Conservation (phyloP, 2,329 filamentous ascomycete genomes). For the Lasiodiplodia gonubiensis region DNA sequence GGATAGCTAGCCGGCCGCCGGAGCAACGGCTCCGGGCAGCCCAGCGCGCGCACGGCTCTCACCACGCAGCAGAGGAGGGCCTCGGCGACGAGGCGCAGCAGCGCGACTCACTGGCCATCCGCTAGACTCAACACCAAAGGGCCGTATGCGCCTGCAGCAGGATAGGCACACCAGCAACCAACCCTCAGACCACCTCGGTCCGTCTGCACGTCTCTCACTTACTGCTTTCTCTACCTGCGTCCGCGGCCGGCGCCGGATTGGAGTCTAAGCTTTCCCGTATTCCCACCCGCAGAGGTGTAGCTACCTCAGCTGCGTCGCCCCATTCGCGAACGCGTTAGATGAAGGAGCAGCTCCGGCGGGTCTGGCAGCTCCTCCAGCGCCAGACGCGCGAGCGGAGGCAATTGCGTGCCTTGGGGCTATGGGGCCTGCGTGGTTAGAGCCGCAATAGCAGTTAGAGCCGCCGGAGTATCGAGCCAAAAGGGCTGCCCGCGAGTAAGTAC, state of each 20-base stretch:
- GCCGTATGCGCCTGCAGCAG: conserved; percentile 1
- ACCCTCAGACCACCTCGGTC: conserved; percentile 23
- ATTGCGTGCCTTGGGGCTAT: conserved; percentile 20
- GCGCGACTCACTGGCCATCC: conserved; percentile 9
- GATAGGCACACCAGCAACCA: conserved; percentile 12
- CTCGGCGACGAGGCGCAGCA: conserved; percentile 22
- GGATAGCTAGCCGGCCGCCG: conserved; percentile 23
- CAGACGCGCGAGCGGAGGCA: conserved; percentile 17
- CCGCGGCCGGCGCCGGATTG: background rate
- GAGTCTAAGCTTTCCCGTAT: conserved; percentile 22
- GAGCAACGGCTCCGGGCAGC: conserved; percentile 14
- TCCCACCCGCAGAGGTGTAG: conserved; percentile 4
- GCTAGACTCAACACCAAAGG: conserved; percentile 25
- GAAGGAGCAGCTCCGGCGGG: conserved; percentile 7
- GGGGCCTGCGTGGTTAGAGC: conserved; percentile 20
- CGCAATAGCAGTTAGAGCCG: conserved; percentile 17
- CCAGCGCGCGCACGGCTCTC: background rate
- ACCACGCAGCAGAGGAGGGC: conserved; percentile 1
- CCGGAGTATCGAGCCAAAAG: conserved; percentile 1
- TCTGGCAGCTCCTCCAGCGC: conserved; percentile 10
- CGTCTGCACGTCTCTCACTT: conserved; percentile 10
- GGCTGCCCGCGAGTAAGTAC: background rate
- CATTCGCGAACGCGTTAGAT: conserved; percentile 16
- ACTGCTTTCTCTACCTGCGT: conserved; percentile 3
- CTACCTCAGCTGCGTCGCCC: background rate